phyloP scores from a whole-genome alignment of 2,329 filamentous ascomycete species.

The Diaporthe sp. region DNA sequence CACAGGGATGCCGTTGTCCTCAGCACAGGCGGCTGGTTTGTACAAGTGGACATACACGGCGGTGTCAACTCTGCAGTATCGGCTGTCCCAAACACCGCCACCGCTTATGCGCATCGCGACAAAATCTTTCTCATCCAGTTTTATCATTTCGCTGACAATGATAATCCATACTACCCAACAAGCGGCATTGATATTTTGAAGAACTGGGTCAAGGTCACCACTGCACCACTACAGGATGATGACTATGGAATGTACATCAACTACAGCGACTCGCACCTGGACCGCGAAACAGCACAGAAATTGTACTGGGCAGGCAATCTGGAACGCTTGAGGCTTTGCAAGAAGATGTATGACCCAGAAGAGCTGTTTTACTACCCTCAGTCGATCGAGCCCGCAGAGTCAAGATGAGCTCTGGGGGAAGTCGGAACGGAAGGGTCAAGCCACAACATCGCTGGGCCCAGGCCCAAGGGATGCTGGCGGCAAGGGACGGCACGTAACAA shows the following conservation, averaged over 20 bases:
- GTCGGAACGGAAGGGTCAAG: background rate
- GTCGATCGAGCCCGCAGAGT: conserved; percentile 47
- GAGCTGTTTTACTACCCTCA: conserved; percentile 59
- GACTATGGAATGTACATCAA: conserved; percentile 59
- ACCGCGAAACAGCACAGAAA: conserved; percentile 49
- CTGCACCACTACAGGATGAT: conserved; percentile 44
- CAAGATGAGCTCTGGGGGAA: background rate
- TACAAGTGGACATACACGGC: conserved; percentile 58
- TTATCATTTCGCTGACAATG: conserved; percentile 56
- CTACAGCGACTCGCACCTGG: conserved; percentile 55
- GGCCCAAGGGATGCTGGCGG: background rate
- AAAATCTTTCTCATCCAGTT: conserved; percentile 65
- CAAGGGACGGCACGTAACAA: conserved; percentile 1
- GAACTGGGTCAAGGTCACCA: conserved; percentile 52
- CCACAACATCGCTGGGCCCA: background rate
- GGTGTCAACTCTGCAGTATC: conserved; percentile 55
- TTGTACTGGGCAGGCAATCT: conserved; percentile 56
- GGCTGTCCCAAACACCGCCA: conserved; percentile 46
- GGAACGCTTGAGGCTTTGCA: conserved; percentile 50
- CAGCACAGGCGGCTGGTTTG: conserved; percentile 56
- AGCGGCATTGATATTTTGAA: conserved; percentile 52
- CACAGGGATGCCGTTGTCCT: conserved; percentile 43
- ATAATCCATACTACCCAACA: conserved; percentile 47
- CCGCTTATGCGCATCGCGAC: conserved; percentile 58
- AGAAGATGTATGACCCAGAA: conserved; percentile 52